Evolutionary conservation across 768 basidiomycete species (phyloP), one percentile per base, ranked within the genome.

Genomic region (Tricholoma matsutake): DNA sequence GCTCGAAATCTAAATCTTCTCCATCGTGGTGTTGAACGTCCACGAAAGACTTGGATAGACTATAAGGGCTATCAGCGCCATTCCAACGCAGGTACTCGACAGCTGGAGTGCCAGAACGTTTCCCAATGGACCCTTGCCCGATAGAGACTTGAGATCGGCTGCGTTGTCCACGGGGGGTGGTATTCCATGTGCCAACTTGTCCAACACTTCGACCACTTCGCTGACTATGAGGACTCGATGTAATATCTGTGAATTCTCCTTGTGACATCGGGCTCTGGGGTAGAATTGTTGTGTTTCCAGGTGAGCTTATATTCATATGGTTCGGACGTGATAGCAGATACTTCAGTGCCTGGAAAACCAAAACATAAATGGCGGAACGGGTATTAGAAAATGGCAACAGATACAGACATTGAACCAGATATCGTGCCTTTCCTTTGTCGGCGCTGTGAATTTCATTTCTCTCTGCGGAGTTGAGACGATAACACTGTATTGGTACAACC

Each of bases 401-500:
- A 22, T 5, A 78, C 87, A 61, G 73, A 95, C 94, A 74, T 88
- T 91, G 57, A 94, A 79, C 97, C 97, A 99, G 62, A 98, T 94
- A 67, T 98, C 96, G 70, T 99, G 97, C 57, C 96, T 83, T 65
- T 98, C 97, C 71, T 92, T 92, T 7, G 89, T 96, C 2, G 91
- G 89, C 6, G 95, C 95, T n/a, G 97, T 98, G 69, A 99, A 89
- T 79, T 97, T 96, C 87, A 98, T 97, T 76, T 99, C 97, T 60
- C 96, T 83, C 63, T 94, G 91, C 10, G 94, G 91, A 0, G 96
- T 97, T 22, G 92, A 88, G 59, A 99, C 87, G 45, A 99, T 81
- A 25, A 99, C 90, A 63, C 92, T 96, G 74, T 97, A 92, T 69
- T 92, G 91, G 76, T 92, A 86, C 63, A 98, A 76, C 28, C 95